Evolutionary conservation across 2,329 filamentous ascomycete species (phyloP), one percentile per base, ranked within the genome.

Genomic region (Drechslerella stenobrocha): DNA sequence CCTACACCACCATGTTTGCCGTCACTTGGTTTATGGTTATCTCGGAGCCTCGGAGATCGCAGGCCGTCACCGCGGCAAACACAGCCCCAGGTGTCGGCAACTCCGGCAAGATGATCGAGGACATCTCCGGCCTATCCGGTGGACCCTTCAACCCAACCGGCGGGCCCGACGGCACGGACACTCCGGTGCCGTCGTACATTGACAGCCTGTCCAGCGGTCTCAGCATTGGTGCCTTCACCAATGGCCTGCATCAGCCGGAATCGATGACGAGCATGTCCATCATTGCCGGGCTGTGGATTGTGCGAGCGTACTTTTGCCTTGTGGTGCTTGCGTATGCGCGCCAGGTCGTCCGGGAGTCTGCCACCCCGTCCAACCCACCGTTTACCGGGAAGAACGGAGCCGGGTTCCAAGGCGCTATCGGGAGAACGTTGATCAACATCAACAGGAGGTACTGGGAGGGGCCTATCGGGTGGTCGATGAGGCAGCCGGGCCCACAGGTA

Each of bases 11-110:
- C 45, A 83, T 87, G 6, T 96, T 96, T 75, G 89, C 87, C 37
- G 79, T 90, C 57, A 84, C 86, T 50, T 96, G 91, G 91, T 96
- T 95, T 77, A 80, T 92, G 65, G 82, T 87, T n/a, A 80, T 89
- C 46, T 84, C 81, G 32, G 64, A 61, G 28, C 70, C 77, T 9
- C 76, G 74, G 22, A 35, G 56, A 11, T 69, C 69, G 42, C 57
- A 70, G 18, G 23, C 32, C 11, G 28, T 66, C 44, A 67, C 56
- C 8, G 48, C 48, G 2, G 57, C 57, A 6, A 58, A 53, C 24
- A 64, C 69, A 4, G 61, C 52, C 7, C 69, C 69, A 0, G 69
- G 64, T 18, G 63, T 75, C 2, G 78, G 81, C 1, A 78, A 79
- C 8, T 83, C 84, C 15, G 78, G 79, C 23, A 79, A 77, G 71